A percentile compares a stretch with the other conserved stretches of the same genome.
phyloP scores from a whole-genome alignment of 2,329 filamentous ascomycete genomes.

The Aspergillus fijiensis region DNA sequence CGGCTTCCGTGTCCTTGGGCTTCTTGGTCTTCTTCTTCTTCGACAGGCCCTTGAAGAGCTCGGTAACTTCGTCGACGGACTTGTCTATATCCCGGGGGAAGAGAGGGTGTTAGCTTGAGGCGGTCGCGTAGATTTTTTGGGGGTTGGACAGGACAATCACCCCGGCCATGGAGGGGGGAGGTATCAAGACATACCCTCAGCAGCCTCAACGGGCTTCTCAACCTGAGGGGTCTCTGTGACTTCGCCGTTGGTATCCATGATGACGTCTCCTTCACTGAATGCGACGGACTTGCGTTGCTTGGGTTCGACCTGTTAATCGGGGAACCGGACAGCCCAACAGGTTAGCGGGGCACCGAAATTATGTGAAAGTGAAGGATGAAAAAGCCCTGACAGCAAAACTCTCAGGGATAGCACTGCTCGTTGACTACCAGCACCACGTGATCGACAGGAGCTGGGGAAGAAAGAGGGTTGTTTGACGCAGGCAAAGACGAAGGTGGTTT shows the following conservation, averaged over 20 bases:
- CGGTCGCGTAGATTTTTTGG: not conserved
- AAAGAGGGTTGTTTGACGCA: slow-evolving; percentile 6
- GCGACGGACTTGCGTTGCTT: slow-evolving; percentile 90
- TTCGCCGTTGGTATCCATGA: slow-evolving; percentile 86
- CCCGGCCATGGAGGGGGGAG: not conserved
- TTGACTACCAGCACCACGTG: not conserved
- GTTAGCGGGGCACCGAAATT: slow-evolving; percentile 28
- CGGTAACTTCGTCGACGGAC: slow-evolving; percentile 64
- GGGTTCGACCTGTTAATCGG: slow-evolving; percentile 43
- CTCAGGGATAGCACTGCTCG: not conserved
- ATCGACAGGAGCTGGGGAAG: not conserved
- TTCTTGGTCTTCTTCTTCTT: slow-evolving; percentile 72
- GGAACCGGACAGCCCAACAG: slow-evolving; percentile 18
- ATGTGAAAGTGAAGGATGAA: slow-evolving; percentile 8
- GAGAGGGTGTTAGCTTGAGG: not conserved
- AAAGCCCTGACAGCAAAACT: slow-evolving; percentile 3
- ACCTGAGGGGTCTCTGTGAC: slow-evolving; percentile 71
- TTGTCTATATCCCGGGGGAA: slow-evolving; percentile 48
- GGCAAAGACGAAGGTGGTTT: slow-evolving; percentile 21
- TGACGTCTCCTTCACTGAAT: slow-evolving; percentile 82
- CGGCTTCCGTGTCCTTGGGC: slow-evolving; percentile 55
- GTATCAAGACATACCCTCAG: slow-evolving; percentile 26
- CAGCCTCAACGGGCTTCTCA: slow-evolving; percentile 66
- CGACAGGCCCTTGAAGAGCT: slow-evolving; percentile 66
- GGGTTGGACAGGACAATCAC: not conserved